Conservation (phyloP, 495 filamentous ascomycete species). For the Saxophila tyrrhenica region DNA sequence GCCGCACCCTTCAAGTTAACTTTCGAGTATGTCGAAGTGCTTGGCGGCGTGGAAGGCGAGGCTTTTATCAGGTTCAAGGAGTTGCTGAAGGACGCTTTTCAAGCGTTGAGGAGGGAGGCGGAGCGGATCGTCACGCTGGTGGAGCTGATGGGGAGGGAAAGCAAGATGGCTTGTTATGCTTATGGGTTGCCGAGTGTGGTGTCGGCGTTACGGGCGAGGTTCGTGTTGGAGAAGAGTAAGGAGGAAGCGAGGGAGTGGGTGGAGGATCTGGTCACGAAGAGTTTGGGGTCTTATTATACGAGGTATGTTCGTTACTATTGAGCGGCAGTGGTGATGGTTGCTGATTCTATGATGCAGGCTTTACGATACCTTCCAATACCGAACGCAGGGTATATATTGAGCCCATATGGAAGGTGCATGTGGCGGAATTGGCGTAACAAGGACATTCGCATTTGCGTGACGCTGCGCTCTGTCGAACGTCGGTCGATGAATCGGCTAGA, state of each 20-base stretch:
- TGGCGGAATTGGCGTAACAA: neutral
- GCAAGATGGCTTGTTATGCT: constrained; percentile 65
- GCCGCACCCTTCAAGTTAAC: constrained; percentile 71
- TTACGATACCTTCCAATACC: constrained; percentile 71
- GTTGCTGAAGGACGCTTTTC: constrained; percentile 64
- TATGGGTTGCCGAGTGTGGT: constrained; percentile 51
- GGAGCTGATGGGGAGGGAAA: constrained; percentile 63
- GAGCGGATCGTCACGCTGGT: constrained; percentile 64
- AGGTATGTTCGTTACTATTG: constrained; percentile 39
- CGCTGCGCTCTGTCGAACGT: no score
- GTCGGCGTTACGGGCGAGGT: constrained; percentile 50
- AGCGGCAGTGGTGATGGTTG: neutral
- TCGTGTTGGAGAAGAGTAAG: constrained; percentile 61
- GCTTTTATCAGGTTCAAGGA: constrained; percentile 57
- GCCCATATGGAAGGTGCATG: neutral
- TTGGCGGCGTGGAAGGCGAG: constrained; percentile 51
- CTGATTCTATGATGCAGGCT: constrained; percentile 17
- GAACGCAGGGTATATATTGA: constrained; percentile 70
- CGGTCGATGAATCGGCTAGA: neutral
- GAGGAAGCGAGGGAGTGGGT: constrained; percentile 64
- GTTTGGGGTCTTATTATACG: constrained; percentile 65
- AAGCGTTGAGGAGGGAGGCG: constrained; percentile 56
- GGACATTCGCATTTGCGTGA: neutral
- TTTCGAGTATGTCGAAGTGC: constrained; percentile 63
- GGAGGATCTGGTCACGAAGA: constrained; percentile 61